phyloP scores from a whole-genome alignment of 2,329 filamentous ascomycete genomes.

The Colletotrichum aenigma region DNA sequence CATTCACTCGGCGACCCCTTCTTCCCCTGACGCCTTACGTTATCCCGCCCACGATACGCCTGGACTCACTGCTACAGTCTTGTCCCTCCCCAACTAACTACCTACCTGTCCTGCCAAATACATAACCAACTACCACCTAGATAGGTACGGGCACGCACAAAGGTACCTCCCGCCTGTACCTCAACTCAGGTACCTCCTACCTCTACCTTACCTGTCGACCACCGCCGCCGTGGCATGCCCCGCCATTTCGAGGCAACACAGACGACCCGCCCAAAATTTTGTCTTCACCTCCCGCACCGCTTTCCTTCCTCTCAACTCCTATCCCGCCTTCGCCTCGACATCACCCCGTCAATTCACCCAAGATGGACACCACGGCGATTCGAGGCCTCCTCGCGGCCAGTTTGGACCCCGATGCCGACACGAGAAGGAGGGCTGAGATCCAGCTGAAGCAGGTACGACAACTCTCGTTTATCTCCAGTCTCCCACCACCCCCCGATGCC shows the following conservation, averaged over 20 bases:
- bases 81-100: background rate
- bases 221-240: slow-evolving; percentile 20
- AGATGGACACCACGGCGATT: slow-evolving; percentile 77
- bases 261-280: slow-evolving; percentile 25
- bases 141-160: background rate
- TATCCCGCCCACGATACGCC: background rate
- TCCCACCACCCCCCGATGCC: background rate
- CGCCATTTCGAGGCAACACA: slow-evolving; percentile 23
- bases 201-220: background rate
- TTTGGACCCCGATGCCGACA: slow-evolving; percentile 75
- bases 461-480: background rate
- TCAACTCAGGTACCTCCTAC: background rate
- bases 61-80: background rate
- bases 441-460: slow-evolving; percentile 79
- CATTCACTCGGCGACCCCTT: background rate
- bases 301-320: slow-evolving; percentile 22
- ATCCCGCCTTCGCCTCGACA: slow-evolving; percentile 22
- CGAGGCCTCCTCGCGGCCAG: slow-evolving; percentile 79
- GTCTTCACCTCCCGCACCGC: slow-evolving; percentile 20
- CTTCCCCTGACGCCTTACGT: background rate
- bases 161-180: background rate
- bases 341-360: slow-evolving; percentile 25
- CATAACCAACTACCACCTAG: background rate
- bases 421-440: slow-evolving; percentile 76
- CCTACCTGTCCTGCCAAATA: background rate